These are phyloP conservation scores for Adiantum capillusveneris DNA, from an alignment of 75 land plant species.

Conservation along the genomic window DNA sequence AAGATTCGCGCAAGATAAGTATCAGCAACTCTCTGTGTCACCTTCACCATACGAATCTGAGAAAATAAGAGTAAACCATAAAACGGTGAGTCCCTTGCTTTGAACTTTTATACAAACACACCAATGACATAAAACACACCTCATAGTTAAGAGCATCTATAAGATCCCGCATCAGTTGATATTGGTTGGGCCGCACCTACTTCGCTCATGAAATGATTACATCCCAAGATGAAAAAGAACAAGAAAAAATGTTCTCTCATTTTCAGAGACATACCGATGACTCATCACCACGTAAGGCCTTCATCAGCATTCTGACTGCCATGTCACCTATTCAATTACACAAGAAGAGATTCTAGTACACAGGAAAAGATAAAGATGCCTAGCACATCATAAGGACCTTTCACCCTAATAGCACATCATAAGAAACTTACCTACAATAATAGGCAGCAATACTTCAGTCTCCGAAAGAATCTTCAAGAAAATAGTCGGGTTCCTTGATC, in stretches of 20 bases:
- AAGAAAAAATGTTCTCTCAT: neutral
- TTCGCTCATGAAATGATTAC: neutral
- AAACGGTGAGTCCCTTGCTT: no score
- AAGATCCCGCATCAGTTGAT: conserved; percentile 52
- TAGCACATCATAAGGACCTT: neutral
- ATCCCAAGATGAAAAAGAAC: neutral
- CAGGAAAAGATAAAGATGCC: neutral
- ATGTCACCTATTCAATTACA: conserved; percentile 38
- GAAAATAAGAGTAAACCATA: no score
- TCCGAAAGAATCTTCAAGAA: conserved; percentile 62
- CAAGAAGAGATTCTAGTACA: neutral
- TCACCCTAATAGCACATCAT: neutral
- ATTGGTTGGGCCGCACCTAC: conserved; percentile 64
- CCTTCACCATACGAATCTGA: conserved; percentile 64
- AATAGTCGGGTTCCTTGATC: conserved; percentile 53
- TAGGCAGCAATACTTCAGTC: conserved; percentile 57
- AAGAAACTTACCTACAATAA: conserved; percentile 44
- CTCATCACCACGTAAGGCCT: conserved; percentile 28
- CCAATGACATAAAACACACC: conserved; percentile 26
- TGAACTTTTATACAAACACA: no score
- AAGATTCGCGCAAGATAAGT: conserved; percentile 68
- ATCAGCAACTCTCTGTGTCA: conserved; percentile 66
- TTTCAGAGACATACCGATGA: neutral
- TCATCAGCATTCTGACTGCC: conserved; percentile 56
- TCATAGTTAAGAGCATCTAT: conserved; percentile 55